Evolutionary conservation across 495 filamentous ascomycete species (phyloP).

Genomic region (Daldinia vernicosa): DNA sequence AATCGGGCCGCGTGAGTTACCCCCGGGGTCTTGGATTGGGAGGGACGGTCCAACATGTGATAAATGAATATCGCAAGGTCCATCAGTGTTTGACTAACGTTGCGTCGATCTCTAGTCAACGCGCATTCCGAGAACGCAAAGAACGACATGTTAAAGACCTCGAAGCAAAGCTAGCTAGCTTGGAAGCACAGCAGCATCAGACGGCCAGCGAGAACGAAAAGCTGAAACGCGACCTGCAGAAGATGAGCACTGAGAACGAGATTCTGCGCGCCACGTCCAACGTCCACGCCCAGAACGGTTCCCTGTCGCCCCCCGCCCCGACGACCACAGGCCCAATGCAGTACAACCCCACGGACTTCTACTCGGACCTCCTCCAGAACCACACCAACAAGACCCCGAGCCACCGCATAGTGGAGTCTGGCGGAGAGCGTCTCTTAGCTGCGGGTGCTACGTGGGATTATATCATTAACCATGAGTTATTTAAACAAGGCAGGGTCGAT

Average conservation of each 20-base stretch:
- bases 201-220: conserved; percentile 76
- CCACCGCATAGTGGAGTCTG: conserved; percentile 76
- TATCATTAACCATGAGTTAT: conserved; percentile 84
- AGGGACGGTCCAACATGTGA: conserved; percentile 2
- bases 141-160: conserved; percentile 93
- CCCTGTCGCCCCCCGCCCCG: conserved; percentile 41
- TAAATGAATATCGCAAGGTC: background rate
- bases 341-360: conserved; percentile 79
- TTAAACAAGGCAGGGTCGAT: conserved; percentile 83
- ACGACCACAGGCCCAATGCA: conserved; percentile 72
- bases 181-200: conserved; percentile 65
- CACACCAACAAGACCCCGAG: conserved; percentile 67
- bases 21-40: conserved; percentile 7
- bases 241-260: conserved; percentile 88
- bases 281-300: conserved; percentile 41
- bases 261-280: conserved; percentile 83
- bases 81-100: conserved; percentile 22
- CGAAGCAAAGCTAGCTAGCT: conserved; percentile 80
- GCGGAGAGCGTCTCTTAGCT: conserved; percentile 79
- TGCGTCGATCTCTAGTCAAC: conserved; percentile 68
- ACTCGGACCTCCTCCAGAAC: conserved; percentile 61
- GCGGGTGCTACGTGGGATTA: conserved; percentile 89
- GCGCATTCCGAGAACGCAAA: conserved; percentile 96
- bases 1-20: conserved; percentile 91
- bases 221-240: conserved; percentile 80